Conservation (phyloP, 768 basidiomycete genomes). For the Termitomyces sp. region DNA sequence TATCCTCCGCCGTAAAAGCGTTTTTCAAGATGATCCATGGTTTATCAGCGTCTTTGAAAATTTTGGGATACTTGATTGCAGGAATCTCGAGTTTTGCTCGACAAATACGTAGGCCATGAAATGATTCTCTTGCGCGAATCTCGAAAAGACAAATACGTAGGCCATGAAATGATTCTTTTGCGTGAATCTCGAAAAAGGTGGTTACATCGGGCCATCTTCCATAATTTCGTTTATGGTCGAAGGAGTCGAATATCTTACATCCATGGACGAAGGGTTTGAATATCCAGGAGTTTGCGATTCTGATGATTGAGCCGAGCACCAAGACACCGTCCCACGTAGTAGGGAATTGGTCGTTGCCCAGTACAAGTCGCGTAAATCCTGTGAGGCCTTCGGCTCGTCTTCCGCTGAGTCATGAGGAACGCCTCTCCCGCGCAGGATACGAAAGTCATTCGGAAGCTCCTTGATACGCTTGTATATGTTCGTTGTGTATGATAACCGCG, state of each 20-base stretch:
- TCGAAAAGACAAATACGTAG: not conserved
- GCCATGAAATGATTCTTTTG: not conserved
- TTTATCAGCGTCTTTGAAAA: not conserved
- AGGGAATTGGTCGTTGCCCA: not conserved
- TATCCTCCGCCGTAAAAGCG: not conserved
- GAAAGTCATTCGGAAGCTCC: not conserved
- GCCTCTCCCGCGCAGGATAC: not conserved
- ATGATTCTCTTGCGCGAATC: not conserved
- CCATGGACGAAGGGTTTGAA: not conserved
- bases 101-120: not conserved
- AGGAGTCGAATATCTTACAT: not conserved
- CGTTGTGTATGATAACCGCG: not conserved
- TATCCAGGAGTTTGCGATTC: too few relatives aligned
- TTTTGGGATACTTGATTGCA: not conserved
- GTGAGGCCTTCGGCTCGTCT: not conserved
- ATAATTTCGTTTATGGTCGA: too few relatives aligned
- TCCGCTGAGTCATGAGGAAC: not conserved
- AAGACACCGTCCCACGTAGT: too few relatives aligned
- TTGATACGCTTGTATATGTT: not conserved
- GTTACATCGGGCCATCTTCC: not conserved
- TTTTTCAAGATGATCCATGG: constrained; percentile 1
- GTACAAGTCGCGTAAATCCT: not conserved
- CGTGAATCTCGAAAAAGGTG: not conserved
- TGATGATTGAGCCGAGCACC: too few relatives aligned
- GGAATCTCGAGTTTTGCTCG: not conserved